Evolutionary conservation across 768 basidiomycete genomes (phyloP), one percentile per base, ranked within the genome.

Genomic region (Rhizopogon sp.): DNA sequence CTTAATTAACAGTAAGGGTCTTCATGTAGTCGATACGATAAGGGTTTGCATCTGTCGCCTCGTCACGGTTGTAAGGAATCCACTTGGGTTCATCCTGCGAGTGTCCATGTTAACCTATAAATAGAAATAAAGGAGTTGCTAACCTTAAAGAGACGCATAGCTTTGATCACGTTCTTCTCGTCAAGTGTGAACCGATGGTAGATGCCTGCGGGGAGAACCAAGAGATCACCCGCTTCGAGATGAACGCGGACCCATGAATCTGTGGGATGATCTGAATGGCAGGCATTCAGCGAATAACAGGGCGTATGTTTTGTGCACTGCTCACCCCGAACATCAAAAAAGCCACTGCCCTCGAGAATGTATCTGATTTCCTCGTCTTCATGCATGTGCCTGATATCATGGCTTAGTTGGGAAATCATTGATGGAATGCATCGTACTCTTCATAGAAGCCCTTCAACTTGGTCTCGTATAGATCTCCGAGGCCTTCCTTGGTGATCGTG

Each of bases 331-430:
- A 98, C 82, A 63, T 98, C 95, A 64, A 96, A 98, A 77, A 84
- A 98, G 0, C 93, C 94, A 41, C 82, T 84, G 13, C 96, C 95
- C 1, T 79, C 76, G 40, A 93, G 77, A 62, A 95, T 84, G 63
- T 90, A 98, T 8, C 95, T 79, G 64, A 95, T 96, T 71, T 98
- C 94, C 64, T 98, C 94, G 62, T 98, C 95, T 69, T 97, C 93
- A 63, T 97, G 95, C 77, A 98, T 80, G 63, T 97, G 93, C 63
- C 90, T 91, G 60, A 25, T 1, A 37, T 37, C 13, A 9, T 37
- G 10, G 14, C 55, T 58, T 3, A 22, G 9, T 6, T 22, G 10
- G 35, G 22, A 20, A 20, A 13, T 7, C 9, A 16, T 29, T 37
- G 22, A 5, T 4, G 10, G 37, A 29, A 29, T 25, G 42, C n/a